These are phyloP conservation scores for Alternaria gansuensis DNA, from an alignment of 2,329 filamentous ascomycete species.

Conservation along the genomic window DNA sequence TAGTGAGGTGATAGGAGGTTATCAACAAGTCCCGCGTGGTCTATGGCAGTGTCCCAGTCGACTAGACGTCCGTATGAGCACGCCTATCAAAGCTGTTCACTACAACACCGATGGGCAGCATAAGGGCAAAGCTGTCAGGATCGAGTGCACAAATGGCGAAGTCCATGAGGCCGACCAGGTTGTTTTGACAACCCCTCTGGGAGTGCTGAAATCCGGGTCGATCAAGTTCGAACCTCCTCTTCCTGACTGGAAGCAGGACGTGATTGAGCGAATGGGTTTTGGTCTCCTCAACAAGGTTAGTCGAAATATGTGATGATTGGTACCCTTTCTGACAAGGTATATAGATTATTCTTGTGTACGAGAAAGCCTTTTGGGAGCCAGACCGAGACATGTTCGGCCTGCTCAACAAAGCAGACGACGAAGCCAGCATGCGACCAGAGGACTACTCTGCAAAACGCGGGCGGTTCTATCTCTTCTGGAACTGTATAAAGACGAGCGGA, in stretches of 20 bases:
- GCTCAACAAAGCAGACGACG: slow-evolving; percentile 75
- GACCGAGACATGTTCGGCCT: slow-evolving; percentile 93
- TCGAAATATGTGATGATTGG: not conserved
- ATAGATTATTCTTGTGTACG: slow-evolving; percentile 82
- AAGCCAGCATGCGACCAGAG: slow-evolving; percentile 76
- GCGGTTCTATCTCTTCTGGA: slow-evolving; percentile 99
- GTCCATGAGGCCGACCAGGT: slow-evolving; percentile 84
- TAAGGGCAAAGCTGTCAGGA: slow-evolving; percentile 39
- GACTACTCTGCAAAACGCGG: slow-evolving; percentile 83
- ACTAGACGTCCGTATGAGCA: slow-evolving; percentile 78
- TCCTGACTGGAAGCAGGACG: slow-evolving; percentile 83
- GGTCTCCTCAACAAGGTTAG: slow-evolving; percentile 88
- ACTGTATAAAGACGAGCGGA: slow-evolving; percentile 88
- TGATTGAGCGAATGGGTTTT: slow-evolving; percentile 86
- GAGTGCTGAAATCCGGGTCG: slow-evolving; percentile 83
- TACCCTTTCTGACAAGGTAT: slow-evolving; percentile 20
- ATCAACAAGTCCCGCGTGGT: slow-evolving; percentile 90
- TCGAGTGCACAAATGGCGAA: slow-evolving; percentile 78
- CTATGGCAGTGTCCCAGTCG: slow-evolving; percentile 78
- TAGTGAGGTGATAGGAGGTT: slow-evolving; percentile 91
- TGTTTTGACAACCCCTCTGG: slow-evolving; percentile 89
- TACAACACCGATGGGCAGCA: slow-evolving; percentile 53
- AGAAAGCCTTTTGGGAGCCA: slow-evolving; percentile 89
- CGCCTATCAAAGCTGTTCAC: slow-evolving; percentile 77
- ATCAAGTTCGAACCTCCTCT: slow-evolving; percentile 89